phyloP scores from a whole-genome alignment of 768 basidiomycete genomes.

The Auricularia sp. region DNA sequence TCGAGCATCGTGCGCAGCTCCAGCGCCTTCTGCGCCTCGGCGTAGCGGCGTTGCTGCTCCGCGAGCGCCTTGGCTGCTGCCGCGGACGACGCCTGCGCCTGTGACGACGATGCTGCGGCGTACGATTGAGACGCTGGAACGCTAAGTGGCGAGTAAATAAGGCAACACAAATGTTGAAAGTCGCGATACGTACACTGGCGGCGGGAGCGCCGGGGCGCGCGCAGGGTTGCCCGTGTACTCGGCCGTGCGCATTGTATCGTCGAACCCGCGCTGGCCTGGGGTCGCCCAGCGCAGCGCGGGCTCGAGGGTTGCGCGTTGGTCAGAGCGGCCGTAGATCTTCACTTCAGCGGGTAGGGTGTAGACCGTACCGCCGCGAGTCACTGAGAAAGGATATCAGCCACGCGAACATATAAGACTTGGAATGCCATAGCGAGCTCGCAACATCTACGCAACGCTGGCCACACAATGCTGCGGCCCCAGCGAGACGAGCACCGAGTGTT shows the following conservation, averaged over 20 bases:
- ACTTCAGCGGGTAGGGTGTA: conserved; percentile 31
- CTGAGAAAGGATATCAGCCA: neutral
- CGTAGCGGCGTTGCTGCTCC: conserved; percentile 36
- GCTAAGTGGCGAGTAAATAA: neutral
- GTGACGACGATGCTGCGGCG: neutral
- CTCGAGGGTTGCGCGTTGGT: conserved; percentile 51
- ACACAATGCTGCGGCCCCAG: too few species aligned
- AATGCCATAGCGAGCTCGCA: too few species aligned
- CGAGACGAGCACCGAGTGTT: too few species aligned
- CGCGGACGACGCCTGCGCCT: neutral
- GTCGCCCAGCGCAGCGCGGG: conserved; percentile 67
- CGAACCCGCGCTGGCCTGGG: conserved; percentile 53
- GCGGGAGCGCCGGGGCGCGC: conserved; percentile 10
- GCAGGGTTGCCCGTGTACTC: conserved; percentile 5
- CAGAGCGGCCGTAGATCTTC: conserved; percentile 59
- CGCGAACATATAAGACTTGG: neutral
- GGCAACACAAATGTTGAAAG: neutral
- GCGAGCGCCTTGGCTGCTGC: neutral
- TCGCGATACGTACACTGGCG: neutral
- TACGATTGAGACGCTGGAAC: conserved; percentile 1
- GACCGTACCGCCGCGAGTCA: neutral
- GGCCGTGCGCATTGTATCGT: conserved; percentile 8
- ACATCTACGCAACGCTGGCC: too few species aligned
- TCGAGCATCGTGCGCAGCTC: conserved; percentile 59
- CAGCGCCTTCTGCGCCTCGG: conserved; percentile 47